Evolutionary conservation across 2,329 filamentous ascomycete genomes (phyloP).

Genomic region (Sclerotinia spermophila): DNA sequence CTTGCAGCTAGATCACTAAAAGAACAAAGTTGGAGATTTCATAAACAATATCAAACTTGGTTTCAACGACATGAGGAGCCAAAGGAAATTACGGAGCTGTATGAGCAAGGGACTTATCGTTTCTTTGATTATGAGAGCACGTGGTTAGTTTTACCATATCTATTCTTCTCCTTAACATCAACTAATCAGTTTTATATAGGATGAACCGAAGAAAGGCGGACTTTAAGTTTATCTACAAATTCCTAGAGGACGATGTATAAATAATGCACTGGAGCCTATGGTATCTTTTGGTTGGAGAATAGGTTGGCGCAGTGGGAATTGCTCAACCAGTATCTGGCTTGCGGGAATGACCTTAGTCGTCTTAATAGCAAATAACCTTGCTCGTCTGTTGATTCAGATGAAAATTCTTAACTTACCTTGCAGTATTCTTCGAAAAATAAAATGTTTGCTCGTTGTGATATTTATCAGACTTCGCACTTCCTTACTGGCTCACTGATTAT

Average conservation of each 20-base stretch:
- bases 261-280: constrained; percentile 57
- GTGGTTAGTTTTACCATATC: constrained; percentile 56
- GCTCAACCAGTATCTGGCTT: constrained; percentile 64
- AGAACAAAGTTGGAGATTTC: constrained; percentile 97
- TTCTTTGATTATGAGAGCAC: constrained; percentile 99
- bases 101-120: constrained; percentile 96
- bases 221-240: constrained; percentile 98
- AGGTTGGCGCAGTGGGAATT: constrained; percentile 55
- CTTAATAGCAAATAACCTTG: constrained; percentile 33
- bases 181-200: constrained; percentile 49
- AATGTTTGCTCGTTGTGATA: constrained; percentile 8
- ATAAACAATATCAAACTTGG: constrained; percentile 99
- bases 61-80: constrained; percentile 98
- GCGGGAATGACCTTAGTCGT: constrained; percentile 28
- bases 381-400: constrained; percentile 28
- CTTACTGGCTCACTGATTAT: not conserved
- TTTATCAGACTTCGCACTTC: not conserved
- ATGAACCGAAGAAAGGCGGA: constrained; percentile 98
- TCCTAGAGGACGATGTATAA: constrained; percentile 87
- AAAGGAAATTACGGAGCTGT: constrained; percentile 97
- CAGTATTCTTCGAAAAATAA: not conserved
- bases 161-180: not conserved
- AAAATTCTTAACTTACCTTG: constrained; percentile 13
- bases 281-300: constrained; percentile 68
- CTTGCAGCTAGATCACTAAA: constrained; percentile 95